Conservation (phyloP, 2,329 filamentous ascomycete genomes). For the Escovopsis sp. region DNA sequence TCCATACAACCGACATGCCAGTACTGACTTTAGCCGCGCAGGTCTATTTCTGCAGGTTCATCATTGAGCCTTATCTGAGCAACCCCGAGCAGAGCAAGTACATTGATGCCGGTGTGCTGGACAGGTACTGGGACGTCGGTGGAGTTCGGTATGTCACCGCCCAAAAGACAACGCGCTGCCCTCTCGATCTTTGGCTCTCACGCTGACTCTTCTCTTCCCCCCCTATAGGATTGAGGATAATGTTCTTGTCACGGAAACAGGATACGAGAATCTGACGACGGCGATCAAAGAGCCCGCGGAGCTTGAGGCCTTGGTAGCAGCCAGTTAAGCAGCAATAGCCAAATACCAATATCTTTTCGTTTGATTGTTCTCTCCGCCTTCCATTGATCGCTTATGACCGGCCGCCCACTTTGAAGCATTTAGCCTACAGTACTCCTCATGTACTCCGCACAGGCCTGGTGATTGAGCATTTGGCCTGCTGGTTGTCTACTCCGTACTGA, state of each 20-base stretch:
- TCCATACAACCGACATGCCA: not conserved
- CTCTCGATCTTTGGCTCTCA: not conserved
- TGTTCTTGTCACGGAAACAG: conserved; percentile 53
- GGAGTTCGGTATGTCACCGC: conserved; percentile 44
- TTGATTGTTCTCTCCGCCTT: too few relatives aligned
- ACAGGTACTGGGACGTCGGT: conserved; percentile 70
- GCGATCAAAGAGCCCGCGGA: conserved; percentile 53
- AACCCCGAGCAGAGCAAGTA: conserved; percentile 59
- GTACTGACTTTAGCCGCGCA: conserved; percentile 13
- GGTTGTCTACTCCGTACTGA: too few relatives aligned
- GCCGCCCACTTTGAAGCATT: too few relatives aligned
- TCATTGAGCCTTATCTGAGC: conserved; percentile 65
- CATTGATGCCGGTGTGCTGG: conserved; percentile 59
- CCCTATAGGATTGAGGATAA: conserved; percentile 47
- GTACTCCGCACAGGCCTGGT: too few relatives aligned
- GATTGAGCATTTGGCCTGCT: too few relatives aligned
- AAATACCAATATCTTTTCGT: not conserved
- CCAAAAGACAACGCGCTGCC: not conserved
- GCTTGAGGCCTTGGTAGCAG: conserved; percentile 32
- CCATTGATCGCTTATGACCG: too few relatives aligned
- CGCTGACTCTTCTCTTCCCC: not conserved
- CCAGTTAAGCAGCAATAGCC: conserved; percentile 1
- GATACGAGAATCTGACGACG: conserved; percentile 59
- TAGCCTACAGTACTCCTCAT: too few relatives aligned
- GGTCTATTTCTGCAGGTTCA: conserved; percentile 86